phyloP scores from a whole-genome alignment of 139 green algal species.

The Chlorella ohadii region DNA sequence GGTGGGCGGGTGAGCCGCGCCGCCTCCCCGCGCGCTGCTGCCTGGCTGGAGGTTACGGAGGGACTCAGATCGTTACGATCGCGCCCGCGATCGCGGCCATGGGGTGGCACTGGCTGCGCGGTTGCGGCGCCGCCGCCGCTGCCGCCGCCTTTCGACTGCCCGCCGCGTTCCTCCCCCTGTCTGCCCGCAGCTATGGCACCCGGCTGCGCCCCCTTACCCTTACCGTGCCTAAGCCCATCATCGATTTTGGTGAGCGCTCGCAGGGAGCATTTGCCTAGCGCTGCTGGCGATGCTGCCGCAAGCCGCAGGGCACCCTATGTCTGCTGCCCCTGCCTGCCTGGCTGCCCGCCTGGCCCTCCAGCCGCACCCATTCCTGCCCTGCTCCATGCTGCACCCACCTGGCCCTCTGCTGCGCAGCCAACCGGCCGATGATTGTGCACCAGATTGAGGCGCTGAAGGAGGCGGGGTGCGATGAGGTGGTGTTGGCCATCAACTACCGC shows the following conservation, averaged over 20 bases:
- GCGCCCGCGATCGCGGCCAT: no score
- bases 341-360: no score
- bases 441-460: constrained; percentile 95
- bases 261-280: background rate
- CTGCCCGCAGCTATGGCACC: constrained; percentile 85
- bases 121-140: no score
- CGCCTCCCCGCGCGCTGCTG: no score
- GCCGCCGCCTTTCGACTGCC: no score
- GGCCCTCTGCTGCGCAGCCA: constrained; percentile 51
- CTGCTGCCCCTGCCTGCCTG: no score
- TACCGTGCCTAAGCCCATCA: constrained; percentile 92
- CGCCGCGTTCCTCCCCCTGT: background rate
- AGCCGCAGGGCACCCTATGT: no score
- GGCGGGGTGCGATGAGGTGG: constrained; percentile 92
- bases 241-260: constrained; percentile 83
- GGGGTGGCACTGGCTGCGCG: no score
- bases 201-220: constrained; percentile 81
- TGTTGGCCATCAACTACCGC: constrained; percentile 98
- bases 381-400: background rate
- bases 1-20: background rate
- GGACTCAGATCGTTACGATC: no score
- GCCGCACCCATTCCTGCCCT: background rate
- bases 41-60: no score
- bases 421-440: constrained; percentile 99
- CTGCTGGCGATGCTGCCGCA: no score